Percentiles rank a stretch among this genome's conserved stretches.
Evolutionary conservation across 139 green algal genomes (phyloP).

Genomic region (Chlorella sp.): DNA sequence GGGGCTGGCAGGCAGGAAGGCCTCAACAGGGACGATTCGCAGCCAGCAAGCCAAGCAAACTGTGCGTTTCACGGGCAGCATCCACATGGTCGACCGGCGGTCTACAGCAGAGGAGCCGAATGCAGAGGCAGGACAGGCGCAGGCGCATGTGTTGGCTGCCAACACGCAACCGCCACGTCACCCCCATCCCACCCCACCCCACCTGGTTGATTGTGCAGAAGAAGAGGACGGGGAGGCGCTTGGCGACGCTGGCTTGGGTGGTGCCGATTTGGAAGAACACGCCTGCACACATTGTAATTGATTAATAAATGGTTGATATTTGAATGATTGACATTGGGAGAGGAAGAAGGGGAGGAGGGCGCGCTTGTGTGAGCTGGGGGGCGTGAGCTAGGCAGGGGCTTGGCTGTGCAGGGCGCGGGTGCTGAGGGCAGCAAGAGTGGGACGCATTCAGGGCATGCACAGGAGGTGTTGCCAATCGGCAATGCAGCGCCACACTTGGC

Average conservation of each 20-base stretch:
- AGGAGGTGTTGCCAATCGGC: no score
- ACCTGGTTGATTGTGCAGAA: slow-evolving; percentile 50
- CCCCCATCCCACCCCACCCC: background rate
- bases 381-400: background rate
- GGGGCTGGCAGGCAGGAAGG: no score
- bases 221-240: slow-evolving; percentile 65
- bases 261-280: slow-evolving; percentile 55
- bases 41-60: background rate
- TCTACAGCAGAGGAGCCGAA: no score
- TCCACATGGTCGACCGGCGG: no score
- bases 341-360: background rate
- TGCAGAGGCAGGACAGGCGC: no score
- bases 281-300: background rate
- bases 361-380: no score
- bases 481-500: no score
- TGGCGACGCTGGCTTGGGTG: slow-evolving; percentile 36
- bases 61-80: no score
- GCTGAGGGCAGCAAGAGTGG: background rate
- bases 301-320: no score
- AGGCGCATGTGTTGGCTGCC: no score
- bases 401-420: background rate
- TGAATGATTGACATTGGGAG: no score
- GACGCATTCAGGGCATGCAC: background rate
- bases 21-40: no score
- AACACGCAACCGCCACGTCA: background rate